phyloP scores from a whole-genome alignment of 2,329 filamentous ascomycete genomes.

The Trichoderma atroviride region DNA sequence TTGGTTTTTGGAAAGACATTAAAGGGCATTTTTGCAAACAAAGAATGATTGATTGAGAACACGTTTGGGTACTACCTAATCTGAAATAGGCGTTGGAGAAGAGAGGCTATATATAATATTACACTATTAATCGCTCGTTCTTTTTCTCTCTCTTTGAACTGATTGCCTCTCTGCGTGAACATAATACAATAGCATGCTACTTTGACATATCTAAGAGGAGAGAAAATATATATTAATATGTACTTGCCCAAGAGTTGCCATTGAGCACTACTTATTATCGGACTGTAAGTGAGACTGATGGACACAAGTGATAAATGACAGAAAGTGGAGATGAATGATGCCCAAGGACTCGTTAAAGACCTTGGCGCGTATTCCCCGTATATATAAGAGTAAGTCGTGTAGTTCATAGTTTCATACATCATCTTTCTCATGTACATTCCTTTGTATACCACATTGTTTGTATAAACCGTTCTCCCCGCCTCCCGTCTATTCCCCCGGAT shows the following conservation, averaged over 20 bases:
- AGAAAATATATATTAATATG: slow-evolving; percentile 1
- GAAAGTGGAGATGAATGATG: background rate
- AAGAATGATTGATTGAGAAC: slow-evolving; percentile 24
- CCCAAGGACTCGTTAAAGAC: background rate
- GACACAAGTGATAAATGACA: background rate
- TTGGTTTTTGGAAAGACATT: slow-evolving; percentile 19
- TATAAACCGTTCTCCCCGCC: background rate
- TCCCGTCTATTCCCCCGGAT: slow-evolving; percentile 2
- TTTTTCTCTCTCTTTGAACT: slow-evolving; percentile 27
- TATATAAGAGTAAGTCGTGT: slow-evolving; percentile 1
- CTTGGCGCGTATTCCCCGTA: background rate
- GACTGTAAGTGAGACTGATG: background rate
- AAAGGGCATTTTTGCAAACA: slow-evolving; percentile 24
- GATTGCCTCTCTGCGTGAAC: slow-evolving; percentile 21
- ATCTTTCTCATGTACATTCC: background rate
- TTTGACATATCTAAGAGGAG: slow-evolving; percentile 1
- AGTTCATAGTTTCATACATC: background rate
- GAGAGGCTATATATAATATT: slow-evolving; percentile 29
- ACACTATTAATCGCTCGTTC: slow-evolving; percentile 32
- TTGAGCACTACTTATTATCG: background rate
- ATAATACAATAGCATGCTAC: slow-evolving; percentile 6
- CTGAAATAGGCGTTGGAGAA: slow-evolving; percentile 34
- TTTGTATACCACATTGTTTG: slow-evolving; percentile 2
- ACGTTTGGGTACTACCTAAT: slow-evolving; percentile 29
- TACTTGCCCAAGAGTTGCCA: background rate